A percentile compares a stretch with the other conserved stretches of the same genome.
phyloP scores from a whole-genome alignment of 306 rosid genomes.

The Castanea sativa region DNA sequence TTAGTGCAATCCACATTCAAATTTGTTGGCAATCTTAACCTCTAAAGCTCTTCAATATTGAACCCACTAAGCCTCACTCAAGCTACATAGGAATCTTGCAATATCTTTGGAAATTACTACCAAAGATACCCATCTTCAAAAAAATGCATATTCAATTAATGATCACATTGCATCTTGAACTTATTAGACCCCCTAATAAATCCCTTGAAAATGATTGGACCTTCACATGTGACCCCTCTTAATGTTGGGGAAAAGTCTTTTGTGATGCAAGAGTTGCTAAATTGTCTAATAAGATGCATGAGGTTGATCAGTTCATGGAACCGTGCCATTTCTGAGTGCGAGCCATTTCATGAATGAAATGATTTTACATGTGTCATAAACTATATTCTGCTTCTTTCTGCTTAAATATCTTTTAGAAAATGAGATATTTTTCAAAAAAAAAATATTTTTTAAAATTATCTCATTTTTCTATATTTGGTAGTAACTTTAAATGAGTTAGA shows the following conservation, averaged over 20 bases:
- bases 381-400: no score
- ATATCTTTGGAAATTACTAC: not conserved
- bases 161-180: not conserved
- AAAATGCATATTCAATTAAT: not conserved
- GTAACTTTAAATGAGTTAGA: no score
- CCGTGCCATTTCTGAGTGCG: no score
- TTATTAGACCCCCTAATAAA: not conserved
- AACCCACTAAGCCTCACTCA: not conserved
- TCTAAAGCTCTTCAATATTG: not conserved
- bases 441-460: no score
- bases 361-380: no score
- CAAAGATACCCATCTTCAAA: not conserved
- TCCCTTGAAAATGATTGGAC: not conserved
- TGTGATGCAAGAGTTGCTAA: not conserved
- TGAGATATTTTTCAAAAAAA: no score
- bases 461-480: accelerated
- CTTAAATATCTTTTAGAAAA: no score
- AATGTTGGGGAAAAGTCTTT: not conserved
- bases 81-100: not conserved
- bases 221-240: not conserved
- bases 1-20: not conserved
- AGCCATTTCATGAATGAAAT: no score
- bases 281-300: not conserved
- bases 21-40: not conserved
- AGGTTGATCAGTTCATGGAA: not conserved